Evolutionary conservation across 164 flowering plant species (phyloP).

Genomic region (Platanus orientalis): DNA sequence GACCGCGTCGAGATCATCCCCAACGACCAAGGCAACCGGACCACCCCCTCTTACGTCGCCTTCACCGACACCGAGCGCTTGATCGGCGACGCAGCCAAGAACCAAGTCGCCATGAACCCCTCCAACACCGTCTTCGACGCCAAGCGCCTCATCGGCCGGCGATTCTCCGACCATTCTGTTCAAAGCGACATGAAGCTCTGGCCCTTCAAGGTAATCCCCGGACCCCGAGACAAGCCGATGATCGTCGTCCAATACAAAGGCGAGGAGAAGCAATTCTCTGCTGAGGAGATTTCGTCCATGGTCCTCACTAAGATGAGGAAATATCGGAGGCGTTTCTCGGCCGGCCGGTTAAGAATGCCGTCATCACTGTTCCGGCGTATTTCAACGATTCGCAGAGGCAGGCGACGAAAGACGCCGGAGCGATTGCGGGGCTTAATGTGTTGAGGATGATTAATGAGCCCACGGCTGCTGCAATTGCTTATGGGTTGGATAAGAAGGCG

Average conservation of each 20-base stretch:
- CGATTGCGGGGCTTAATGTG: slow-evolving; percentile 26
- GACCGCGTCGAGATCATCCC: slow-evolving; percentile 34
- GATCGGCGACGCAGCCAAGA: slow-evolving; percentile 36
- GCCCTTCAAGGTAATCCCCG: slow-evolving; percentile 25
- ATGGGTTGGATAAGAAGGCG: slow-evolving; percentile 28
- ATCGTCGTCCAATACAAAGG: slow-evolving; percentile 23
- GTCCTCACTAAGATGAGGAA: slow-evolving; percentile 23
- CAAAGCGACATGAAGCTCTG: slow-evolving; percentile 28
- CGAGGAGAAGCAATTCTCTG: slow-evolving; percentile 21
- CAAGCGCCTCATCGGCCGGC: slow-evolving; percentile 23
- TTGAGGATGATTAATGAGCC: slow-evolving; percentile 31
- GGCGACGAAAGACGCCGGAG: slow-evolving; percentile 29
- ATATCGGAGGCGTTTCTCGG: slow-evolving; percentile 22
- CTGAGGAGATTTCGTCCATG: slow-evolving; percentile 31
- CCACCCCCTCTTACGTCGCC: slow-evolving; percentile 36
- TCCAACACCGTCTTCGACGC: slow-evolving; percentile 34
- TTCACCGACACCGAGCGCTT: slow-evolving; percentile 37
- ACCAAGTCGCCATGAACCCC: slow-evolving; percentile 34
- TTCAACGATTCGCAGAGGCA: slow-evolving; percentile 31
- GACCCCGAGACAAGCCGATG: slow-evolving; percentile 24
- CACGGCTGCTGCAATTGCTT: slow-evolving; percentile 33
- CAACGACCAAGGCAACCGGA: slow-evolving; percentile 37
- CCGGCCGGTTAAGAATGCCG: slow-evolving; percentile 13
- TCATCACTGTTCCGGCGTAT: slow-evolving; percentile 26
- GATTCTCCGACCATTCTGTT: slow-evolving; percentile 23